Conservation (phyloP, 306 rosid species). For the Quercus aquifolioides region DNA sequence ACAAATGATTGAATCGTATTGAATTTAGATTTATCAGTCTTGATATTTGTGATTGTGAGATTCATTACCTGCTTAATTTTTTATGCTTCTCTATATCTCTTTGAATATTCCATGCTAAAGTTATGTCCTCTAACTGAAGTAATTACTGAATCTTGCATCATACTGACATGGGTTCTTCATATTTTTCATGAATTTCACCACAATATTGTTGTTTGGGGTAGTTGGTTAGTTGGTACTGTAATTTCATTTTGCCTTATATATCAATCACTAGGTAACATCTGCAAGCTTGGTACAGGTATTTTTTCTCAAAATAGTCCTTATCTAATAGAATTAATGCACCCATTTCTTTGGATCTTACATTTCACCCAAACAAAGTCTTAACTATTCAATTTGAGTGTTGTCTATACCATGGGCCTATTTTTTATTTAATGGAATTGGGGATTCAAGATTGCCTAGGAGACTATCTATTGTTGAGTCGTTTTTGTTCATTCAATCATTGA, state of each 20-base stretch:
- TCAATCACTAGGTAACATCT: constrained; percentile 51
- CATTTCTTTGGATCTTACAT: too few relatives aligned
- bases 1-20: background rate
- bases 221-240: constrained; percentile 40
- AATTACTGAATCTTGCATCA: background rate
- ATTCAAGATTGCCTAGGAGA: constrained; percentile 58
- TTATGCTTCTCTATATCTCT: background rate
- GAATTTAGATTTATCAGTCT: background rate
- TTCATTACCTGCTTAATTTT: background rate
- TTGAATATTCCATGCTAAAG: background rate
- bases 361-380: background rate
- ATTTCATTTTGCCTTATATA: constrained; percentile 71
- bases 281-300: background rate
- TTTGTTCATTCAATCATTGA: too few relatives aligned
- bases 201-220: constrained; percentile 59
- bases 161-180: background rate
- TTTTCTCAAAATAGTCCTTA: too few relatives aligned
- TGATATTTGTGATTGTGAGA: background rate
- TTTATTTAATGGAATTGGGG: constrained; percentile 47
- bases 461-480: too few relatives aligned
- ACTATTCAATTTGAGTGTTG: constrained; percentile 2
- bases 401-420: constrained; percentile 52
- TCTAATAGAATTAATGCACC: too few relatives aligned
- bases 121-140: background rate
- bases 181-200: constrained; percentile 72